Percentiles rank a stretch among this genome's conserved stretches.
These are phyloP conservation scores for Scalesia atractyloides DNA, from an alignment of 129 eudicot genomes.

Conservation along the genomic window DNA sequence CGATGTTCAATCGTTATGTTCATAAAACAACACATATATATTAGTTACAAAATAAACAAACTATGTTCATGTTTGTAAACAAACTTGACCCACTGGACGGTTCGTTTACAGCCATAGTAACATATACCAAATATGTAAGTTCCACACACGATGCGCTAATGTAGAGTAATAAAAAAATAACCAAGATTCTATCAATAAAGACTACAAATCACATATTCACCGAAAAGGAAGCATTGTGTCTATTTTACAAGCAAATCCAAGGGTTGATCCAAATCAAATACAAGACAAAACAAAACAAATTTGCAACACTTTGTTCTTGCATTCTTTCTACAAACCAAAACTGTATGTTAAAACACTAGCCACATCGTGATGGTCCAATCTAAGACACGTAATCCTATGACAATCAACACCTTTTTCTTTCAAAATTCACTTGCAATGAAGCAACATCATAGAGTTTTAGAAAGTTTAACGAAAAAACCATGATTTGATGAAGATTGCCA, in stretches of 20 bases:
- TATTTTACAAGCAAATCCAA: constrained; percentile 37
- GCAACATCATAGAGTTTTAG: constrained; percentile 19
- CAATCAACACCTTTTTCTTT: constrained; percentile 16
- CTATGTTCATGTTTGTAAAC: no score
- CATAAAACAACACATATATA: no score
- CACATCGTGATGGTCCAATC: constrained; percentile 3
- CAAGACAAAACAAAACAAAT: neutral
- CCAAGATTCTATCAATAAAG: neutral
- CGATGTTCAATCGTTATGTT: no score
- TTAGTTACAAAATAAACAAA: no score
- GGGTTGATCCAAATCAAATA: constrained; percentile 10
- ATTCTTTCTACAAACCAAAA: constrained; percentile 33
- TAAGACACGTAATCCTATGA: constrained; percentile 30
- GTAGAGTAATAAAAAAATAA: neutral
- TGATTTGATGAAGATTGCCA: constrained; percentile 87
- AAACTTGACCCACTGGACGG: no score
- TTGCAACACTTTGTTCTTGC: constrained; percentile 11
- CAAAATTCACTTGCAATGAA: constrained; percentile 34
- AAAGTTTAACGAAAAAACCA: constrained; percentile 66
- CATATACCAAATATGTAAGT: no score
- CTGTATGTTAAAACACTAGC: constrained; percentile 26
- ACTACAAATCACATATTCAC: constrained; percentile 24
- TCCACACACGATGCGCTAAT: neutral
- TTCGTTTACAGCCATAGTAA: no score
- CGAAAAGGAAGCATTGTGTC: constrained; percentile 22